phyloP scores from a whole-genome alignment of 129 eudicot species.

The Silybum marianum region DNA sequence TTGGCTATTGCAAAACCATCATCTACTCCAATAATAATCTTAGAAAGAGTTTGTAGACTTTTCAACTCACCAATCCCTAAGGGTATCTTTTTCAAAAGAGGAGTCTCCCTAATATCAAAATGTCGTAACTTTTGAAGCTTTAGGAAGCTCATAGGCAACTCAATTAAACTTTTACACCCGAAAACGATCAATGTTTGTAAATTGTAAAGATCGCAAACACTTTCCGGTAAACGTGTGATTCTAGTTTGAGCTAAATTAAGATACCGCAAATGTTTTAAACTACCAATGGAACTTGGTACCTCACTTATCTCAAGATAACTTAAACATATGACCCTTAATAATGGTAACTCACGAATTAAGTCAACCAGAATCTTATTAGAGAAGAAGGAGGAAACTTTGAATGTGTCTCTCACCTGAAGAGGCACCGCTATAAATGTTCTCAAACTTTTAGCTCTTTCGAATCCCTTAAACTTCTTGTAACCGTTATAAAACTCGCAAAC shows the following conservation, averaged over 20 bases:
- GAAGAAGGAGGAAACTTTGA: constrained; percentile 8
- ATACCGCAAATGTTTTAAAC: not conserved
- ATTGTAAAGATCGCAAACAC: constrained; percentile 14
- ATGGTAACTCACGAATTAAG: not conserved
- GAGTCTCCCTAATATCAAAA: constrained; percentile 35
- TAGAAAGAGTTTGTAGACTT: constrained; percentile 29
- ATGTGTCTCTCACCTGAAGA: constrained; percentile 17
- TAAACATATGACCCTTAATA: not conserved
- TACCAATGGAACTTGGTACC: not conserved
- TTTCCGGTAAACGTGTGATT: constrained; percentile 23
- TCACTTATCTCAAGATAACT: not conserved
- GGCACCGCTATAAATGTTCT: constrained; percentile 21
- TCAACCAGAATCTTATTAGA: not conserved
- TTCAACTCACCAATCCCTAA: constrained; percentile 15
- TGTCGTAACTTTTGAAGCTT: constrained; percentile 33
- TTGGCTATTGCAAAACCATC: constrained; percentile 21
- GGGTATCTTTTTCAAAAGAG: constrained; percentile 37
- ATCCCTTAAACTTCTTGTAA: constrained; percentile 20
- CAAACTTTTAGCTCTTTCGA: not conserved
- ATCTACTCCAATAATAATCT: constrained; percentile 23
- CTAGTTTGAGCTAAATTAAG: not conserved
- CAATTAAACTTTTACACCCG: constrained; percentile 17
- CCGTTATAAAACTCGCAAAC: constrained; percentile 16
- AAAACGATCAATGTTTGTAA: constrained; percentile 34
- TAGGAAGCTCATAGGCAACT: constrained; percentile 15